Evolutionary conservation across 106 monocot genomes (phyloP).

Genomic region (Dendrobium huoshanense): DNA sequence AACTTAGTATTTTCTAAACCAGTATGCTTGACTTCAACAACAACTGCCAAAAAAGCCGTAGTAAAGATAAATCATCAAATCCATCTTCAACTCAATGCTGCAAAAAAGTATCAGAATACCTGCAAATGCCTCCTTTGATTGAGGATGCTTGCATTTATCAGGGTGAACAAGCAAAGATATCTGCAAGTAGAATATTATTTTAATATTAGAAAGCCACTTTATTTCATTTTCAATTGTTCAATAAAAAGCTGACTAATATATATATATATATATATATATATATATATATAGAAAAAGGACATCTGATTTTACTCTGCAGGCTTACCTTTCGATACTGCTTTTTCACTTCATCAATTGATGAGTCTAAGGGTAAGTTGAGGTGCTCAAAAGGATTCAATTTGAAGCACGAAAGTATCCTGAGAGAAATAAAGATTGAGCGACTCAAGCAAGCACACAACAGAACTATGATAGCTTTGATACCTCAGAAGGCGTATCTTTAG

Average conservation of each 20-base stretch:
- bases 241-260: neutral
- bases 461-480: neutral
- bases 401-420: constrained; percentile 95
- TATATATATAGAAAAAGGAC: too few species aligned
- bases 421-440: neutral
- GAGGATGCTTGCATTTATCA: constrained; percentile 97
- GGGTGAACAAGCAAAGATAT: constrained; percentile 95
- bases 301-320: neutral
- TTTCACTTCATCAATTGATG: constrained; percentile 78
- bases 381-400: constrained; percentile 98
- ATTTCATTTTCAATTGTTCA: neutral
- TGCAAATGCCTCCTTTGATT: constrained; percentile 95
- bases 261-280: too few species aligned
- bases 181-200: constrained; percentile 28
- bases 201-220: neutral
- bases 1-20: neutral
- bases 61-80: neutral
- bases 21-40: constrained; percentile 1
- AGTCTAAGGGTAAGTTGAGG: constrained; percentile 80
- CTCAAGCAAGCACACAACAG: neutral
- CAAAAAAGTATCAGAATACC: constrained; percentile 29
- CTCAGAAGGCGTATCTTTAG: neutral
- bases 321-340: constrained; percentile 88
- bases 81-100: neutral
- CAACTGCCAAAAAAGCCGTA: neutral